Evolutionary conservation across 257 asterid genomes (phyloP).

Genomic region (Penstemon eatonii): DNA sequence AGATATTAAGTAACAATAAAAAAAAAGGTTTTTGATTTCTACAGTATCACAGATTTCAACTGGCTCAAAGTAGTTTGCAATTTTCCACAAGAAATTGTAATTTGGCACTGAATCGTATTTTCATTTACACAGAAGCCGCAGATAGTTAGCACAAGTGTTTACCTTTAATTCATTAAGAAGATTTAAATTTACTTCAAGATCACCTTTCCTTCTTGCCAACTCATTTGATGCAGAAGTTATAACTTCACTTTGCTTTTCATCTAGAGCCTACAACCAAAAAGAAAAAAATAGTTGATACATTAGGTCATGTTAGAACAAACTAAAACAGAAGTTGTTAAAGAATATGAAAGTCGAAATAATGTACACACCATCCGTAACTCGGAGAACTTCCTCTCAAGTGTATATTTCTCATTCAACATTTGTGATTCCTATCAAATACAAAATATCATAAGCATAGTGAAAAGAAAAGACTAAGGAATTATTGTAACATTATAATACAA

Average conservation of each 20-base stretch:
- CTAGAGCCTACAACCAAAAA: constrained; percentile 63
- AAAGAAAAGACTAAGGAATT: constrained; percentile 10
- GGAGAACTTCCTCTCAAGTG: constrained; percentile 76
- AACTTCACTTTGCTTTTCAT: constrained; percentile 91
- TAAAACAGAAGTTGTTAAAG: constrained; percentile 19
- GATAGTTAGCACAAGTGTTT: constrained; percentile 21
- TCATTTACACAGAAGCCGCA: not conserved
- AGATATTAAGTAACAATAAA: constrained; percentile 1
- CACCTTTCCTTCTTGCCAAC: constrained; percentile 84
- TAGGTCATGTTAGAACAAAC: constrained; percentile 12
- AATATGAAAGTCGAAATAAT: constrained; percentile 15
- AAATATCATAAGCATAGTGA: constrained; percentile 16
- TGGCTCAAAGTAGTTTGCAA: not conserved
- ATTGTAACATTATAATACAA: not conserved
- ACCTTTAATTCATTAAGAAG: constrained; percentile 90
- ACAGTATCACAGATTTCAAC: not conserved
- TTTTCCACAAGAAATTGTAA: not conserved
- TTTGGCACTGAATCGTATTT: not conserved
- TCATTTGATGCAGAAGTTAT: constrained; percentile 82
- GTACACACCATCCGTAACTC: constrained; percentile 83
- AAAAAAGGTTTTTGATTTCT: not conserved
- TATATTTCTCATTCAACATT: constrained; percentile 73
- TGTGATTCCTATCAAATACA: constrained; percentile 66
- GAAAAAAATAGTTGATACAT: constrained; percentile 1
- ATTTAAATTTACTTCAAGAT: constrained; percentile 88